Percentiles rank a stretch among this genome's conserved stretches.
Evolutionary conservation across 129 eudicot species (phyloP).

Genomic region (Ambrosia artemisiifolia): DNA sequence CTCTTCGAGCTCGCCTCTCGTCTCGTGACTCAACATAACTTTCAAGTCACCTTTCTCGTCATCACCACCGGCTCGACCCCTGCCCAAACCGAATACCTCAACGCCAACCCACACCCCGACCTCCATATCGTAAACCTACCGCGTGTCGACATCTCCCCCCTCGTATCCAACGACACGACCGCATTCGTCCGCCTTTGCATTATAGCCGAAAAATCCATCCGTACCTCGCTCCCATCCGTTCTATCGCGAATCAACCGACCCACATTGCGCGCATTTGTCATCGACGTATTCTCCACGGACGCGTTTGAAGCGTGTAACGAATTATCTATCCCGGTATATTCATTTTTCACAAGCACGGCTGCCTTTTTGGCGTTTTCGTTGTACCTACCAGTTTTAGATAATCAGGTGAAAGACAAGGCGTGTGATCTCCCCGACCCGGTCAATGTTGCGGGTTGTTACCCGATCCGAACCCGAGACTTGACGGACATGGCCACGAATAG

Average conservation of each 20-base stretch:
- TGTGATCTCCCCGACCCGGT: constrained; percentile 38
- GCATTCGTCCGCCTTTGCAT: constrained; percentile 14
- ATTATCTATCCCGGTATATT: constrained; percentile 32
- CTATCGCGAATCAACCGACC: constrained; percentile 13
- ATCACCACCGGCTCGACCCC: constrained; percentile 31
- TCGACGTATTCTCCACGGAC: constrained; percentile 42
- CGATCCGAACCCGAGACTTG: constrained; percentile 32
- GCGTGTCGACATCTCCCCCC: constrained; percentile 26
- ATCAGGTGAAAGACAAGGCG: constrained; percentile 40
- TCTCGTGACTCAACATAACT: constrained; percentile 35
- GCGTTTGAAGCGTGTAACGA: constrained; percentile 33
- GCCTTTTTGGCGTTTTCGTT: constrained; percentile 30
- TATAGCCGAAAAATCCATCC: constrained; percentile 35
- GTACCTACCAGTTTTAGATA: constrained; percentile 38
- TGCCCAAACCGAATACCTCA: constrained; percentile 31
- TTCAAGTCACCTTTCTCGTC: constrained; percentile 43
- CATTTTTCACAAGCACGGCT: constrained; percentile 37
- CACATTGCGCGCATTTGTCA: constrained; percentile 26
- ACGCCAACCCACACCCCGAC: constrained; percentile 25
- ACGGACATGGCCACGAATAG: constrained; percentile 29
- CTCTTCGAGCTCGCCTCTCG: constrained; percentile 40
- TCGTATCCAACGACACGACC: constrained; percentile 15
- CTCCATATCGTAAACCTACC: constrained; percentile 44
- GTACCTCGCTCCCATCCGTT: constrained; percentile 23
- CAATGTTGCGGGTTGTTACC: constrained; percentile 43